phyloP scores from a whole-genome alignment of 805 yeast genomes.

The Candida nitratophila region DNA sequence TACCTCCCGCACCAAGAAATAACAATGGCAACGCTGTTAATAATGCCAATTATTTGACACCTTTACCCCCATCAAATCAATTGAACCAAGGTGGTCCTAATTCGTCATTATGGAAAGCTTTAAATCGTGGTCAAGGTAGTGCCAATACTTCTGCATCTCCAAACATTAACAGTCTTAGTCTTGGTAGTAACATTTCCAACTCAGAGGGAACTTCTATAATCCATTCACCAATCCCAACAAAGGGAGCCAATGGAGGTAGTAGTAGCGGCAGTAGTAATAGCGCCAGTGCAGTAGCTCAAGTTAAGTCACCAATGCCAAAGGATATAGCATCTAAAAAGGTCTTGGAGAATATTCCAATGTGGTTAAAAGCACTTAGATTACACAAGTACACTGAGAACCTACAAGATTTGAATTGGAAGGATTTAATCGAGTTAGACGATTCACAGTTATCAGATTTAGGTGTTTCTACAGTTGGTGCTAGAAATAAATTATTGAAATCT shows the following conservation, averaged over 20 bases:
- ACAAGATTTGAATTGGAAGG: constrained; percentile 70
- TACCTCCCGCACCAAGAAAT: constrained; percentile 13
- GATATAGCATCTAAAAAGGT: constrained; percentile 47
- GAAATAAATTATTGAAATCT: constrained; percentile 88
- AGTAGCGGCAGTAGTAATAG: neutral
- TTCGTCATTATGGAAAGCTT: constrained; percentile 1
- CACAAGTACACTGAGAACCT: constrained; percentile 91
- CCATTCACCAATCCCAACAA: constrained; percentile 5
- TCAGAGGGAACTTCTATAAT: neutral
- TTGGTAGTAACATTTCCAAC: neutral
- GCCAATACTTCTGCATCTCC: no score
- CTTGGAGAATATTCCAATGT: constrained; percentile 76
- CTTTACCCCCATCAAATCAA: neutral
- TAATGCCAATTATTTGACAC: neutral
- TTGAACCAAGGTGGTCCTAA: neutral
- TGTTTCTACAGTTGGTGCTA: constrained; percentile 91
- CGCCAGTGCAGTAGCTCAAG: constrained; percentile 1
- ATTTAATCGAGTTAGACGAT: constrained; percentile 66
- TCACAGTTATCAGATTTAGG: constrained; percentile 68
- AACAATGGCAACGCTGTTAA: neutral
- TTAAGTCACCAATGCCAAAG: constrained; percentile 40
- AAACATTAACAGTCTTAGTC: no score
- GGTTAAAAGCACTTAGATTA: constrained; percentile 84
- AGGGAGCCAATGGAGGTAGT: neutral
- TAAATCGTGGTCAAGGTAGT: neutral